These are phyloP conservation scores for Aurantiochytrium sp. DNA, from an alignment of 108 stramenopile species.

Conservation along the genomic window DNA sequence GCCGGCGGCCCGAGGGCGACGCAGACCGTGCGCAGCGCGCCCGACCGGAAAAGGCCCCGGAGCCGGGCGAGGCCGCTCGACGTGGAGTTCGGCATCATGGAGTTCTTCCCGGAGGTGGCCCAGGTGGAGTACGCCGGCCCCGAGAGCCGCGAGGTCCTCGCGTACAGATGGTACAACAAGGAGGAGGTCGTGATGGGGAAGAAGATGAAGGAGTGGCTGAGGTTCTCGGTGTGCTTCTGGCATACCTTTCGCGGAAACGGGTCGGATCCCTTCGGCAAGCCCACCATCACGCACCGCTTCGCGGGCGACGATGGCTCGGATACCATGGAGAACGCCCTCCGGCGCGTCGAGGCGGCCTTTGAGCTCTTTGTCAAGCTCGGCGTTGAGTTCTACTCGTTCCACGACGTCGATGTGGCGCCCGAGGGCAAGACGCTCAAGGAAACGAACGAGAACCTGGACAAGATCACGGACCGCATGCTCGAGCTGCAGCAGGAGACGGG, in stretches of 20 bases:
- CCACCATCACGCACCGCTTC: constrained; percentile 52
- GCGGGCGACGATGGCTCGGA: constrained; percentile 50
- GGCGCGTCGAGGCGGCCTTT: constrained; percentile 63
- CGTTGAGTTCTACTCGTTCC: constrained; percentile 67
- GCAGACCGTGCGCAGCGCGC: too few relatives aligned
- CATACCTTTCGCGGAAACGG: constrained; percentile 63
- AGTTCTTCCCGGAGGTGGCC: constrained; percentile 10
- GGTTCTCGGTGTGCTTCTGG: constrained; percentile 66
- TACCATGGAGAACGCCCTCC: constrained; percentile 52
- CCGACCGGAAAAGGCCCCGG: too few relatives aligned
- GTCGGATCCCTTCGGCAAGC: constrained; percentile 60
- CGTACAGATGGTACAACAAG: not conserved
- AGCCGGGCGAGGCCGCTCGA: too few relatives aligned
- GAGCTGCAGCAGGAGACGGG: constrained; percentile 60
- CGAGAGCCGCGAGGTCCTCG: not conserved
- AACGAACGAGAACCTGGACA: constrained; percentile 53
- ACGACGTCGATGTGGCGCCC: constrained; percentile 65
- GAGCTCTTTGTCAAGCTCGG: constrained; percentile 65
- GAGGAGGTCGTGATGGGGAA: not conserved
- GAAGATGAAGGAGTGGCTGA: constrained; percentile 53
- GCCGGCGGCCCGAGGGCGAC: too few relatives aligned
- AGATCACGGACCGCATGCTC: constrained; percentile 49
- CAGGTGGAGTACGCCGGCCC: constrained; percentile 38
- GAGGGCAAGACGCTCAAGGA: constrained; percentile 55
- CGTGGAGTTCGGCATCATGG: too few relatives aligned